Base-by-base conservation (phyloP, 2,329 filamentous ascomycete genomes). In the Colletotrichum sp. region DNA sequence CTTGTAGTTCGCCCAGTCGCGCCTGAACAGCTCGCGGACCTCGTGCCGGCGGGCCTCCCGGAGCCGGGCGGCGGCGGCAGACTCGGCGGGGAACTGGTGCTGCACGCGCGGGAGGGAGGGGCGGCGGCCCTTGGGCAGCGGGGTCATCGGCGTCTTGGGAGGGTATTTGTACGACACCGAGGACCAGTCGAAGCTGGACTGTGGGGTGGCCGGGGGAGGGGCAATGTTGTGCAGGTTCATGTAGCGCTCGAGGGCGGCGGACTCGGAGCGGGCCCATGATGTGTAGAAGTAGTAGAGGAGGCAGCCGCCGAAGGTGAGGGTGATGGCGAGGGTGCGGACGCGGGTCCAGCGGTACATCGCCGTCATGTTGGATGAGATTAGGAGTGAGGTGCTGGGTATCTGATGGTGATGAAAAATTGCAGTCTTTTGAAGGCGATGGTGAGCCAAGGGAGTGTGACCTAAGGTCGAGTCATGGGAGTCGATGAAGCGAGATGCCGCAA, bases 1-100 rank as follows among this genome's bases (percentile, higher is more conserved):
- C 67, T 82, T 87, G 80, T 89, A 89, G 60, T 84, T 85, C 15
- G 79, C 79, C 87, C 87, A 89, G 13, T 81, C 79, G 77, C 82
- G 83, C 7, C 79, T 62, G 73, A 86, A 86, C 57, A 80, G 81
- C 44, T 80, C 75, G 71, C 82, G 83, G 22, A 86, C 82, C 24
- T 81, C 83, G 8, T 76, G 85, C 1, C 83, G 84, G 12, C 86
- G 82, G 3, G 76, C 77, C 39, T 84, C 80, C 7, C 84, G 82
- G 22, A 79, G 30, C 9, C 72, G 68, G 22, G 77, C 78, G 12
- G 78, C 80, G n/a, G 72, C 68, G 5, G 75, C 36, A 6, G 81
- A 76, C 77, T 80, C 81, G 57, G 78, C 59, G 12, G 24, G 68
- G 71, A 85, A 86, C 18, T 10, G 60, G 77, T 83, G 81, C 78